Evolutionary conservation across 1,284 basidiomycete species (phyloP).

Genomic region (Irpex sp.): DNA sequence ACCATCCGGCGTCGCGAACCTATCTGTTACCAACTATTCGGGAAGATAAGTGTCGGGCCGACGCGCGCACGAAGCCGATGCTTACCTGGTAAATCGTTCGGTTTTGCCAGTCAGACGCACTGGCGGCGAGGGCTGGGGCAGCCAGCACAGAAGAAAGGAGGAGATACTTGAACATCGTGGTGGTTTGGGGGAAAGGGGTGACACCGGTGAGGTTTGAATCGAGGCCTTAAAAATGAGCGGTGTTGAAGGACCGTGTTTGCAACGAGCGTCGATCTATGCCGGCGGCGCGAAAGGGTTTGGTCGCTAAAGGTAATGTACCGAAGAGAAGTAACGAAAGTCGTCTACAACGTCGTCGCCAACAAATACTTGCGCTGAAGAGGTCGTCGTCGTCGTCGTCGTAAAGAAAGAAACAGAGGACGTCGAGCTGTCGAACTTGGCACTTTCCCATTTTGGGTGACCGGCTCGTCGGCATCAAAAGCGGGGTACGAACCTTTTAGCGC

Average conservation of each 20-base stretch:
- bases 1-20: conserved; percentile 58
- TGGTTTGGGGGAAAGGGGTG: not conserved
- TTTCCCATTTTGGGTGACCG: not conserved
- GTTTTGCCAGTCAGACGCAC: conserved; percentile 23
- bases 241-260: not conserved
- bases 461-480: no score
- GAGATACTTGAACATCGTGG: conserved; percentile 14
- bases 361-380: not conserved
- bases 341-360: not conserved
- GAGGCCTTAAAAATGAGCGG: not conserved
- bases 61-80: not conserved
- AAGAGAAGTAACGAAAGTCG: not conserved
- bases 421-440: not conserved
- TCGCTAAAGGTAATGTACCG: not conserved
- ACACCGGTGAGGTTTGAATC: not conserved
- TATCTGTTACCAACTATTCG: conserved; percentile 62
- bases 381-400: conserved; percentile 1
- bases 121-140: conserved; percentile 20
- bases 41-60: not conserved
- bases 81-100: conserved; percentile 24
- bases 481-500: no score
- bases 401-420: not conserved
- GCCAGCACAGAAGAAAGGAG: conserved; percentile 17
- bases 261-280: not conserved
- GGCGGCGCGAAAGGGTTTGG: not conserved